Evolutionary conservation across 2,329 filamentous ascomycete genomes (phyloP).

Genomic region (Alternaria consortialis): DNA sequence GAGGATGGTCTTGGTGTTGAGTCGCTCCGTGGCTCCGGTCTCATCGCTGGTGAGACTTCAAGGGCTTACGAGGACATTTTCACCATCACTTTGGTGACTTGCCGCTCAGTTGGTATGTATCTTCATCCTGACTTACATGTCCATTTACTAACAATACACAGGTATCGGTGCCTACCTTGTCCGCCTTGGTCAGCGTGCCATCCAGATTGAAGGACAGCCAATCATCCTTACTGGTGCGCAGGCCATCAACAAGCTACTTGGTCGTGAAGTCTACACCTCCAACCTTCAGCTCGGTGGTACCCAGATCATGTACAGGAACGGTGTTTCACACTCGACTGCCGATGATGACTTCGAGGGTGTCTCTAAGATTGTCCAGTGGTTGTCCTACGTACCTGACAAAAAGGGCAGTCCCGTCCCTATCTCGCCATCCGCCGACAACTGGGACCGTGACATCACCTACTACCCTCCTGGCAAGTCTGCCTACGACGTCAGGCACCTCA

Average conservation of each 20-base stretch:
- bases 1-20: slow-evolving; percentile 98
- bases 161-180: slow-evolving; percentile 98
- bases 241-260: slow-evolving; percentile 96
- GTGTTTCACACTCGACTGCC: slow-evolving; percentile 98
- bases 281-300: slow-evolving; percentile 99
- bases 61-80: slow-evolving; percentile 99
- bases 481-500: slow-evolving; percentile 94
- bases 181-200: slow-evolving; percentile 95
- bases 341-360: slow-evolving; percentile 98
- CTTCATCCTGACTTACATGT: no score
- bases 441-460: slow-evolving; percentile 93
- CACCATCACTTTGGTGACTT: slow-evolving; percentile 96
- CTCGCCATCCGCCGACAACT: slow-evolving; percentile 81
- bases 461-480: slow-evolving; percentile 81
- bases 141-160: slow-evolving; percentile 53
- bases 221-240: slow-evolving; percentile 98
- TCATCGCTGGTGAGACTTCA: slow-evolving; percentile 97
- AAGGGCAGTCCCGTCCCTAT: slow-evolving; percentile 94
- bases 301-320: slow-evolving; percentile 99
- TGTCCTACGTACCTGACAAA: slow-evolving; percentile 96
- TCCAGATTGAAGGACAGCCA: slow-evolving; percentile 98
- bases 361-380: slow-evolving; percentile 96
- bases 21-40: slow-evolving; percentile 93
- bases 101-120: slow-evolving; percentile 85
- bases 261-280: slow-evolving; percentile 97